phyloP scores from a whole-genome alignment of 371 early-diverging fungal genomes.

The Aphelidium insulamus region DNA sequence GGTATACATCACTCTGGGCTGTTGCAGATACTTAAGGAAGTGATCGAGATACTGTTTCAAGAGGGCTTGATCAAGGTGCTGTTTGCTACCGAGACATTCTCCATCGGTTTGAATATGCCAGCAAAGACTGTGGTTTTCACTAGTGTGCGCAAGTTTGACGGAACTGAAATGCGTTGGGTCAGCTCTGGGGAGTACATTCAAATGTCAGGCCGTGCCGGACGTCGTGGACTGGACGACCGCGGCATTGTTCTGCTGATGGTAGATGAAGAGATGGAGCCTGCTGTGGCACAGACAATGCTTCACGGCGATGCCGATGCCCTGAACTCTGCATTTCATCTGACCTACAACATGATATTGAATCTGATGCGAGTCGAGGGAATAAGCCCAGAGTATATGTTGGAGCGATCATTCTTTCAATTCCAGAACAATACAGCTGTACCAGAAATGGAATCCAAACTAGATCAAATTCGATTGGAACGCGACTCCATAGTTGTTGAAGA shows the following conservation, averaged over 20 bases:
- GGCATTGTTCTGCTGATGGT: conserved; percentile 97
- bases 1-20: conserved; percentile 99
- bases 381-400: conserved; percentile 84
- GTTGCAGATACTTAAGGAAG: conserved; percentile 97
- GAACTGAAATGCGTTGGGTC: conserved; percentile 66
- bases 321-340: conserved; percentile 91
- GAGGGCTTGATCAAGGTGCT: conserved; percentile 94
- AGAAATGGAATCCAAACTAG: conserved; percentile 31
- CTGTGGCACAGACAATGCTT: conserved; percentile 77
- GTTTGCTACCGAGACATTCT: conserved; percentile 99
- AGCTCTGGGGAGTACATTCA: conserved; percentile 98
- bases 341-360: conserved; percentile 99
- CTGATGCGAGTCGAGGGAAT: conserved; percentile 91
- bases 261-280: conserved; percentile 88
- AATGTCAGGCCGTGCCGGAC: conserved; percentile 95
- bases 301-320: conserved; percentile 75
- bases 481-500: conserved; percentile 29
- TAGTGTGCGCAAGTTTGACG: conserved; percentile 93
- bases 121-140: conserved; percentile 99
- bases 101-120: conserved; percentile 99
- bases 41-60: conserved; percentile 98
- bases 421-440: conserved; percentile 75
- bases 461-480: conserved; percentile 28
- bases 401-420: conserved; percentile 90
- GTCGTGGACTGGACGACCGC: conserved; percentile 93